Evolutionary conservation across 352 stramenopile species (phyloP).

Genomic region (Pythium vanterpoolii): DNA sequence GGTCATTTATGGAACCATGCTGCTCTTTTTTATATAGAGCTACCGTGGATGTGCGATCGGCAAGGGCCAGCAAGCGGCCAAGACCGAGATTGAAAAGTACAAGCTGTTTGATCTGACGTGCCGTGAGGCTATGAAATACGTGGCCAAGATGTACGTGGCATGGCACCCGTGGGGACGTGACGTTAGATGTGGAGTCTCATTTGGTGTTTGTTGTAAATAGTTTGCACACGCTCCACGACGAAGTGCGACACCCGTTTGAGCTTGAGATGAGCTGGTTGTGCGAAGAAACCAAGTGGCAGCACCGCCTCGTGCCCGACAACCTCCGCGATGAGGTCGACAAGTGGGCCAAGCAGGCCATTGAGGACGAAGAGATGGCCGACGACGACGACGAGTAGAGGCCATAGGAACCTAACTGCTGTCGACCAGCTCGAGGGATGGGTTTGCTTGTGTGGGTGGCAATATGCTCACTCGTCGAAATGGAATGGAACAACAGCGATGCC

Average conservation of each 20-base stretch:
- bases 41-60: conserved; percentile 97
- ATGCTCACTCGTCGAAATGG: too few relatives aligned
- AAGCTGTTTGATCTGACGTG: conserved; percentile 94
- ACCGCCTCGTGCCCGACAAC: conserved; percentile 91
- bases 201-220: conserved; percentile 28
- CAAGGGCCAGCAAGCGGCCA: conserved; percentile 97
- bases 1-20: neutral
- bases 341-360: conserved; percentile 83
- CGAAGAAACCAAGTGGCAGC: conserved; percentile 94
- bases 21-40: conserved; percentile 54
- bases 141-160: conserved; percentile 93
- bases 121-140: conserved; percentile 96
- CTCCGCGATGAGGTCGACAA: conserved; percentile 83
- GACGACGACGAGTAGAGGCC: conserved; percentile 68
- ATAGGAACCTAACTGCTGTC: too few relatives aligned
- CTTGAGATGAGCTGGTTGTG: conserved; percentile 98
- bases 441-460: too few relatives aligned
- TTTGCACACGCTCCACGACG: conserved; percentile 95
- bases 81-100: conserved; percentile 99
- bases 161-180: neutral
- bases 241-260: conserved; percentile 98
- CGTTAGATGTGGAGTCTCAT: neutral
- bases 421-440: too few relatives aligned
- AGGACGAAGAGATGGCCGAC: conserved; percentile 87
- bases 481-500: neutral